phyloP scores from a whole-genome alignment of 257 asterid genomes.

The Gentiana dahurica region DNA sequence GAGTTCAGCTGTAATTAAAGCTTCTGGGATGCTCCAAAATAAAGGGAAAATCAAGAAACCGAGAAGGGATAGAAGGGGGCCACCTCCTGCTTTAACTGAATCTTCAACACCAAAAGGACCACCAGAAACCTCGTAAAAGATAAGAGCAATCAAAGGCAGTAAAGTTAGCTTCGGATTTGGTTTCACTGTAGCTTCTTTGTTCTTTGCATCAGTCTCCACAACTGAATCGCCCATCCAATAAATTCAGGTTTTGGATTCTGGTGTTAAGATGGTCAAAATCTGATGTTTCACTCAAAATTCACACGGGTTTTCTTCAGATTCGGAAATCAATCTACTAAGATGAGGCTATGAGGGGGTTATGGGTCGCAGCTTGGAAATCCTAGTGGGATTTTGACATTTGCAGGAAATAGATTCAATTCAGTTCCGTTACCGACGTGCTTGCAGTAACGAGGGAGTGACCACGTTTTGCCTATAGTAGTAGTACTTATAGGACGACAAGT shows the following conservation, averaged over 20 bases:
- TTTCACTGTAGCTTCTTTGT: slow-evolving; percentile 4
- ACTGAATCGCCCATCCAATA: slow-evolving; percentile 35
- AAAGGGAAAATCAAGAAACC: slow-evolving; percentile 77
- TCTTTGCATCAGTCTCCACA: slow-evolving; percentile 18
- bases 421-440: too few relatives aligned
- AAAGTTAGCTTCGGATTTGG: slow-evolving; percentile 46
- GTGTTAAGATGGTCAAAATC: too few relatives aligned
- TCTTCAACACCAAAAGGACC: slow-evolving; percentile 95
- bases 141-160: slow-evolving; percentile 70
- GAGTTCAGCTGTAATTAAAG: slow-evolving; percentile 74
- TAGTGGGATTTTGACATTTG: too few relatives aligned
- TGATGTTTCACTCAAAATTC: too few relatives aligned
- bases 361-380: too few relatives aligned
- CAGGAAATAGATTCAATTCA: too few relatives aligned
- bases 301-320: too few relatives aligned
- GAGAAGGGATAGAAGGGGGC: slow-evolving; percentile 58
- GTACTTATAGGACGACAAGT: too few relatives aligned
- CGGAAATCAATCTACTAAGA: too few relatives aligned
- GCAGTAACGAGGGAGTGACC: too few relatives aligned
- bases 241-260: slow-evolving; percentile 4
- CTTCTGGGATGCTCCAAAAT: slow-evolving; percentile 86
- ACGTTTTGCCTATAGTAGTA: too few relatives aligned
- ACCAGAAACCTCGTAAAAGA: slow-evolving; percentile 88
- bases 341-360: too few relatives aligned
- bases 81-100: slow-evolving; percentile 71